Evolutionary conservation across 129 eudicot species (phyloP), one percentile per base, ranked within the genome.

Genomic region (Pulicaria dysenterica): DNA sequence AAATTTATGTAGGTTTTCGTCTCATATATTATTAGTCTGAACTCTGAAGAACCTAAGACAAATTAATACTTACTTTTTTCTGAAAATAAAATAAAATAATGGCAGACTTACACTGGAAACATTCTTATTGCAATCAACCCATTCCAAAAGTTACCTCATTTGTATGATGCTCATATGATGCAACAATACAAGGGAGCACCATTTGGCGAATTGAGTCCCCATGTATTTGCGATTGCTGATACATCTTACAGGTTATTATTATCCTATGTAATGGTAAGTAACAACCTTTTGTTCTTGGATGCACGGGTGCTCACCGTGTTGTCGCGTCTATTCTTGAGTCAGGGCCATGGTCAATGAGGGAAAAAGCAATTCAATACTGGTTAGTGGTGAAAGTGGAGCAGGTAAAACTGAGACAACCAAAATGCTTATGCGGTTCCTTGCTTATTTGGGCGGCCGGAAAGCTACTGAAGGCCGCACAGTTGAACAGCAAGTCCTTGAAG

Each of bases 401-500:
- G 99, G 99, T 54, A 95, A 95, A 85, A 95, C 99, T 37, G 99
- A 95, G 91, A 95, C 97, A 70, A 95, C 99, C 19, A 95, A 95
- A 81, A 95, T 95, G 99, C 96, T 95, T 81, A 95, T 95, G 99
- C 88, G 76, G 61, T 95, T 88, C 75, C 97, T 95, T 79, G 99
- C 99, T 69, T 95, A 73, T 81, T 78, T 90, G 91, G 99, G 99
- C 56, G 99, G 99, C 46, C 85, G 99, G 48, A 84, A 82, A 75
- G 92, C 91, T 56, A 95, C 97, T 47, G 99, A 95, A 84, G 99
- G 99, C 44, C 96, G 97, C 49, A 95, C 99, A 45, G 97, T 95
- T 70, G 99, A 95, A 81, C 99, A 95, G 47, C 99, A 95, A 90
- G 99, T 90, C 82, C 99, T 95, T 83, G 99, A 90, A 84, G 99